phyloP scores from a whole-genome alignment of 805 yeast genomes.

The Zygosaccharomyces pseudorouxii region DNA sequence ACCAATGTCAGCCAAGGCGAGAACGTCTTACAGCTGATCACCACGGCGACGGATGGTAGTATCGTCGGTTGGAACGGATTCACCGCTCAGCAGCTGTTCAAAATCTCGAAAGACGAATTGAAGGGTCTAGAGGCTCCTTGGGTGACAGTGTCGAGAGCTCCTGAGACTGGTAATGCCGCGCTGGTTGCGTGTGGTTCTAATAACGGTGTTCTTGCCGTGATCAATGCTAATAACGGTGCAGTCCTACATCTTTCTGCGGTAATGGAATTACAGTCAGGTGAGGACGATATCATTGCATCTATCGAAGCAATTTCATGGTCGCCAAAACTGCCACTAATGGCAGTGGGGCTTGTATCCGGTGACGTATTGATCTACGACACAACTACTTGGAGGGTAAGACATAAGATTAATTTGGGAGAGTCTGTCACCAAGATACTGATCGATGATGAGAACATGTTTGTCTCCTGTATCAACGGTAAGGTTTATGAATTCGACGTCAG shows the following conservation, averaged over 20 bases:
- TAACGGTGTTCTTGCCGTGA: constrained; percentile 79
- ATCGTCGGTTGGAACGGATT: constrained; percentile 88
- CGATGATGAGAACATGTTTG: constrained; percentile 53
- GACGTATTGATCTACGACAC: constrained; percentile 78
- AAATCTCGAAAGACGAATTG: constrained; percentile 59
- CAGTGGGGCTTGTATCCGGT: constrained; percentile 88
- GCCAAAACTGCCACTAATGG: constrained; percentile 57
- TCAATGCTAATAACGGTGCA: constrained; percentile 71
- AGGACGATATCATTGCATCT: constrained; percentile 60
- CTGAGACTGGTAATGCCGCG: constrained; percentile 40
- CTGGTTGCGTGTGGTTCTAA: constrained; percentile 77
- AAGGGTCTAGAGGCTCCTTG: constrained; percentile 81
- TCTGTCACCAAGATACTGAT: constrained; percentile 79
- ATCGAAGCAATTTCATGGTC: constrained; percentile 85
- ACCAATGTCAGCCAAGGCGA: constrained; percentile 51
- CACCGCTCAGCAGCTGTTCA: constrained; percentile 65
- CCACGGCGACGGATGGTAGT: constrained; percentile 80
- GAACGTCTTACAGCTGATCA: constrained; percentile 61
- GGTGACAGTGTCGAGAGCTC: constrained; percentile 58
- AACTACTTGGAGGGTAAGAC: constrained; percentile 81
- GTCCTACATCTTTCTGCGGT: constrained; percentile 63
- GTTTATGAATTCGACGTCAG: constrained; percentile 86
- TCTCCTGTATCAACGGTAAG: constrained; percentile 78
- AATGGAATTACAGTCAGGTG: constrained; percentile 50
- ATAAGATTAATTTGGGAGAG: constrained; percentile 63